These are phyloP conservation scores for Suhomyces maxii DNA, from an alignment of 1,139 yeast genomes.

Conservation along the genomic window DNA sequence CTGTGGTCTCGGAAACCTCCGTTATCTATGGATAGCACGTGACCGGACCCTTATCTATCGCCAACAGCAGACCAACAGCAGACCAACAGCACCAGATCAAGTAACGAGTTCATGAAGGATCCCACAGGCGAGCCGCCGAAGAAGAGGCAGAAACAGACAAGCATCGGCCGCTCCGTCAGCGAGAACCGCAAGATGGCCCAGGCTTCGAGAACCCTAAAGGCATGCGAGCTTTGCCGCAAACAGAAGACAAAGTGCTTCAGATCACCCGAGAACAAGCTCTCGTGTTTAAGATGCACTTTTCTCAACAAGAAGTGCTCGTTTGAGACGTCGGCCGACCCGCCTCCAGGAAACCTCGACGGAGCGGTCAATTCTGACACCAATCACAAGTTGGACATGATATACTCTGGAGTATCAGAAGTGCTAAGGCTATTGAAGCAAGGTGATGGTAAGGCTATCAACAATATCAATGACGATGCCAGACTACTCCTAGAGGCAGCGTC, in stretches of 20 bases:
- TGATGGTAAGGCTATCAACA: constrained; percentile 1
- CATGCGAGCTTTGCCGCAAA: constrained; percentile 59
- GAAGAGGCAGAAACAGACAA: not conserved
- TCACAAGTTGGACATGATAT: constrained; percentile 26
- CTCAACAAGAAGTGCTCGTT: constrained; percentile 55
- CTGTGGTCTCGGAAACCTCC: too few relatives aligned
- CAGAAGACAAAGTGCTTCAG: constrained; percentile 67
- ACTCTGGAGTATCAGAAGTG: constrained; percentile 35
- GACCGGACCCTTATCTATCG: not conserved
- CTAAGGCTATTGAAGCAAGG: constrained; percentile 23
- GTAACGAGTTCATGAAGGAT: not conserved
- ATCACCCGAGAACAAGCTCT: constrained; percentile 40
- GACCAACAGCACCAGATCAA: too few relatives aligned
- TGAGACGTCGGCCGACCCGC: constrained; percentile 22
- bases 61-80: not conserved
- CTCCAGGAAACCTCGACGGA: constrained; percentile 5
- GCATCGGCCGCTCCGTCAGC: not conserved
- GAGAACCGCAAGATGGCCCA: constrained; percentile 18
- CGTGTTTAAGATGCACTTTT: constrained; percentile 59
- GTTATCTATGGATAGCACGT: not conserved
- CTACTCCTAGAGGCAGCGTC: constrained; percentile 26
- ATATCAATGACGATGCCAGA: constrained; percentile 22
- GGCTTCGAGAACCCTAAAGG: constrained; percentile 52
- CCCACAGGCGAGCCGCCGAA: not conserved
- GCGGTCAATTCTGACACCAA: not conserved